Conservation (phyloP, 192 early-diverging fungal species). For the Backusella macrospora region DNA sequence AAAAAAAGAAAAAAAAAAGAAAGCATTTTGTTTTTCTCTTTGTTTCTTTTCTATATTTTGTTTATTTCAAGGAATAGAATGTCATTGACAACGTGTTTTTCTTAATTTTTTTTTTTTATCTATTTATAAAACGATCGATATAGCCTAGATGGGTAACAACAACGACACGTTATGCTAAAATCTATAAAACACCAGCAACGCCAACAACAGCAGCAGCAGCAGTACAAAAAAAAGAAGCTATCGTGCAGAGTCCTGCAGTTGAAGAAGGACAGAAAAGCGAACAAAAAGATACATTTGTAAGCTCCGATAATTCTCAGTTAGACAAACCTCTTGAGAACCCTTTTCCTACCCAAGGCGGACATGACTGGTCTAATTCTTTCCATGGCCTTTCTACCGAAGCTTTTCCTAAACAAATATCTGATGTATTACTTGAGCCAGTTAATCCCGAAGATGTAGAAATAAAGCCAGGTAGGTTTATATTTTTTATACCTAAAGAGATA, state of each 20-base stretch:
- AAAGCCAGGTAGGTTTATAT: conserved; percentile 69
- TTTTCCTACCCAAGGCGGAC: background rate
- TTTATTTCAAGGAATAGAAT: background rate
- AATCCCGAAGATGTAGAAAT: conserved; percentile 86
- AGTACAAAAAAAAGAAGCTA: background rate
- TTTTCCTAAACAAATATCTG: conserved; percentile 70
- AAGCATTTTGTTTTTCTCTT: too few relatives aligned
- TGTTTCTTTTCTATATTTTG: too few relatives aligned
- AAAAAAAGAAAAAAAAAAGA: too few relatives aligned
- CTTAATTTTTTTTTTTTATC: background rate
- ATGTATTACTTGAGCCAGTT: conserved; percentile 73
- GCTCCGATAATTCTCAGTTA: conserved; percentile 5
- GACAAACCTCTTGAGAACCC: conserved; percentile 19
- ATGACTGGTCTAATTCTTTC: conserved; percentile 74
- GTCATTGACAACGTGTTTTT: background rate
- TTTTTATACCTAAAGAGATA: background rate
- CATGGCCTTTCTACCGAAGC: conserved; percentile 73
- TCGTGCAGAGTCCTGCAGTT: background rate
- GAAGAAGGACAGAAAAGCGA: background rate
- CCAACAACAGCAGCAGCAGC: background rate
- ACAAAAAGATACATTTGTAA: background rate
- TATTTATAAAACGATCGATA: background rate
- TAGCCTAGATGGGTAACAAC: background rate
- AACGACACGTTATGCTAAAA: background rate
- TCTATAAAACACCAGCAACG: background rate